Percentiles rank a stretch among this genome's conserved stretches.
Evolutionary conservation across 331 rosid species (phyloP).

Genomic region (Malus hybrid): DNA sequence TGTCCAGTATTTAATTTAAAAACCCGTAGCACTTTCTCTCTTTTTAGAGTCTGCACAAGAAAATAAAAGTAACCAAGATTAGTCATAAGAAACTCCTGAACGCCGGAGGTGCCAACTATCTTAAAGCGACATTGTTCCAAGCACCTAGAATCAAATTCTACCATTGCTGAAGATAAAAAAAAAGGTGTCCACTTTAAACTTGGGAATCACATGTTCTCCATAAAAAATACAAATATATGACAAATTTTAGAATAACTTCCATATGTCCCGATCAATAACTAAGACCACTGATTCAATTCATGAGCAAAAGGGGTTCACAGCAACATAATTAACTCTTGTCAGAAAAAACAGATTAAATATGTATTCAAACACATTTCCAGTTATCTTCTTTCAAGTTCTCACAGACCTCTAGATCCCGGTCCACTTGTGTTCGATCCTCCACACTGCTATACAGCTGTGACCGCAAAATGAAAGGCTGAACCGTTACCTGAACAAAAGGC

Average conservation of each 20-base stretch:
- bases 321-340: neutral
- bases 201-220: neutral
- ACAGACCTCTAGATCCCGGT: constrained; percentile 80
- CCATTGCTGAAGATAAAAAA: neutral
- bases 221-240: neutral
- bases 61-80: constrained; percentile 3
- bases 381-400: neutral
- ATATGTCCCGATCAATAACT: neutral
- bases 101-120: neutral
- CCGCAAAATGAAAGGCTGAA: constrained; percentile 72
- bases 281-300: neutral
- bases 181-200: neutral
- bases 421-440: constrained; percentile 83
- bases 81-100: neutral
- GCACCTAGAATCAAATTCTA: neutral
- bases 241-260: neutral
- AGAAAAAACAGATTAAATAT: neutral
- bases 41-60: constrained; percentile 54
- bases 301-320: neutral
- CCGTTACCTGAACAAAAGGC: constrained; percentile 46
- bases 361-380: neutral
- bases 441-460: constrained; percentile 96
- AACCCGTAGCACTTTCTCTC: constrained; percentile 75
- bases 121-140: neutral
- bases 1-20: constrained; percentile 90